Evolutionary conservation across 768 basidiomycete genomes (phyloP).

Genomic region (Mycena metata): DNA sequence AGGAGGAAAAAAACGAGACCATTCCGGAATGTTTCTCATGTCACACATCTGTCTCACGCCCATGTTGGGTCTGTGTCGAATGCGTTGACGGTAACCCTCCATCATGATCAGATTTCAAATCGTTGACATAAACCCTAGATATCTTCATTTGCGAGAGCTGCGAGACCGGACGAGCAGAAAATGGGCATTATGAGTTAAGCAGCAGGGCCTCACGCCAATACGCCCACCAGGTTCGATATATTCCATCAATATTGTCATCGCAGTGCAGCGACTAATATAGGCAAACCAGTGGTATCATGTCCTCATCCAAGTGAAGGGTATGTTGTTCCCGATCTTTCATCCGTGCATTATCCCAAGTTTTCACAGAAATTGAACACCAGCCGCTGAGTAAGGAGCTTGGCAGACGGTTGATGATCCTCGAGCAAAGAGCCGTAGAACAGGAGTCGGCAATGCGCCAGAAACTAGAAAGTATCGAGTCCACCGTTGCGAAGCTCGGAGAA

Average conservation of each 20-base stretch:
- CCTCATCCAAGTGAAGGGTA: conserved; percentile 1
- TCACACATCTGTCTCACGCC: neutral
- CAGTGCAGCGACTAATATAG: too few relatives aligned
- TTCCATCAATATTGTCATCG: too few relatives aligned
- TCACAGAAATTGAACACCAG: neutral
- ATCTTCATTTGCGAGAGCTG: neutral
- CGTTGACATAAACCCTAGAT: neutral
- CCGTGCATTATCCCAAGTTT: neutral
- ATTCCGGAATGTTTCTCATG: conserved; percentile 7
- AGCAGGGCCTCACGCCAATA: neutral
- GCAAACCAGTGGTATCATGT: conserved; percentile 19
- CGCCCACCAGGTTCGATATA: neutral
- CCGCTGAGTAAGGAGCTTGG: neutral
- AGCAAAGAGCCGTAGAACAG: neutral
- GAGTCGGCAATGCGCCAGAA: neutral
- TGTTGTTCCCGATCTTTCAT: neutral
- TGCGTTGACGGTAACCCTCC: conserved; percentile 9
- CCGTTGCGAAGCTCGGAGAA: neutral
- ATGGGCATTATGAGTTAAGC: neutral
- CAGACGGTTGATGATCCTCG: neutral
- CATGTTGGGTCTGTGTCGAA: conserved; percentile 12
- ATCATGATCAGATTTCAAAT: neutral
- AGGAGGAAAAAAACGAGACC: neutral
- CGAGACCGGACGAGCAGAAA: neutral
- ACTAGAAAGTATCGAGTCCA: neutral